Conservation (phyloP, 768 basidiomycete genomes). For the Pleurotus tuoliensis region DNA sequence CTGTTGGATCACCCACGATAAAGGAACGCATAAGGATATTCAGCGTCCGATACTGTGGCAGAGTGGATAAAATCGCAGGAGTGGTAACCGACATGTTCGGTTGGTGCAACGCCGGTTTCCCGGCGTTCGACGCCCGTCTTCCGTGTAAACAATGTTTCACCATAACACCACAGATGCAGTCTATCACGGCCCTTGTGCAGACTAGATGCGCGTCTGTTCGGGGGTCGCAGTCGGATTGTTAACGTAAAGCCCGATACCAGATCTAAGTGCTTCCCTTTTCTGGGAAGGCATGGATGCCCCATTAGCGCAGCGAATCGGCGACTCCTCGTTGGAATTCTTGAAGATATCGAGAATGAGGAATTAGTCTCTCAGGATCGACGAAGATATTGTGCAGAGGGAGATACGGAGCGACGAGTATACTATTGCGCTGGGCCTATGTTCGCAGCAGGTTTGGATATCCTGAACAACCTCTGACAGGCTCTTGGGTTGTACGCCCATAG, state of each 20-base stretch:
- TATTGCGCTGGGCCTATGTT: conserved; percentile 2
- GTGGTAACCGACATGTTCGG: conserved; percentile 9
- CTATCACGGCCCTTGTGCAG: not conserved
- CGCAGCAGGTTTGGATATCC: conserved; percentile 7
- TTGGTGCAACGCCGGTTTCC: conserved; percentile 5
- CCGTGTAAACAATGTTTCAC: conserved; percentile 6
- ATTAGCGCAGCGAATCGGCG: conserved; percentile 2
- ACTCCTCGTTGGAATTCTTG: not conserved
- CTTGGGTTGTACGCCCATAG: not conserved
- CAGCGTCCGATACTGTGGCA: conserved; percentile 4
- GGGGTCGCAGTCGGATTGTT: too few species aligned
- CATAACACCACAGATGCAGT: not conserved
- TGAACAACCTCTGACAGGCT: not conserved
- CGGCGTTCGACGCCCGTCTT: conserved; percentile 4
- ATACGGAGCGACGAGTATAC: not conserved
- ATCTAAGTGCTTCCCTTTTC: too few species aligned
- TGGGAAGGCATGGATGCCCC: not conserved
- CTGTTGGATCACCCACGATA: conserved; percentile 7
- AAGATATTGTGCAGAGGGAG: not conserved
- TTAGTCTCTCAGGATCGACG: conserved; percentile 3
- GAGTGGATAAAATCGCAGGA: conserved; percentile 7
- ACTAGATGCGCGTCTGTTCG: too few species aligned
- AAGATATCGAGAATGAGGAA: conserved; percentile 1
- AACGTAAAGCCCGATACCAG: too few species aligned
- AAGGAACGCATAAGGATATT: conserved; percentile 4